Evolutionary conservation across 139 green algal species (phyloP), one percentile per base, ranked within the genome.

Genomic region (Chlorella vulgaris): DNA sequence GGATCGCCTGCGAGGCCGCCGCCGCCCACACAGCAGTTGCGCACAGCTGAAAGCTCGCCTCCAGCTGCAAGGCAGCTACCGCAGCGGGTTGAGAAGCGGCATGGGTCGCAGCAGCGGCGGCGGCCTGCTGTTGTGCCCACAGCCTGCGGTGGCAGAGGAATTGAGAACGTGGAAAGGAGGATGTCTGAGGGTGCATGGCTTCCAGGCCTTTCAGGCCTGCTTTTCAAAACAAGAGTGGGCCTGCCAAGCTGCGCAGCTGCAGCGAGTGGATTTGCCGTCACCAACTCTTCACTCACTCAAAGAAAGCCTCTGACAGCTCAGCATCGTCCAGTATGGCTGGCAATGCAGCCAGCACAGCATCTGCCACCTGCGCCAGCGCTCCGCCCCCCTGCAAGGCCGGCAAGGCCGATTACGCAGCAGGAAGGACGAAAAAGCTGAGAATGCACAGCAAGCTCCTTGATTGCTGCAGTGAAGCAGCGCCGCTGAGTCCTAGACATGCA

Each of bases 301-400:
- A 60, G 76, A 82, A 82, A n/a, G 65, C 50, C 1, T n/a, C 42
- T 2, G 43, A 33, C 33, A 82, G 63, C 63, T 82, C 76, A 22
- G 66, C 53, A 21, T 82, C 76, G 7, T 67, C 63, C 63, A 82
- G 42, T 6, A 82, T 38, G 10, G 33, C 36, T 1, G 65, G 76
- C 26, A 82, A 68, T 10, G 21, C 15, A 4, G 76, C 76, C 31
- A 82, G 76, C 47, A 36, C 63, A 2, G 65, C 31, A 47, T 75
- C 76, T 8, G 63, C 35, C 31, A 29, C 47, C 4, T 63, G 47
- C 35, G 76, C 76, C 21, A 74, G 55, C 7, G 28, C 65, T n/a
- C 53, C 58, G 22, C 31, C 1, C 36, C 55, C 74, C 74, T 80
- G 74, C 35, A 36, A 55, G 38, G 36, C 58, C 7, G 58, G 58